Evolutionary conservation across 768 basidiomycete genomes (phyloP).

Genomic region (Bullera alba): DNA sequence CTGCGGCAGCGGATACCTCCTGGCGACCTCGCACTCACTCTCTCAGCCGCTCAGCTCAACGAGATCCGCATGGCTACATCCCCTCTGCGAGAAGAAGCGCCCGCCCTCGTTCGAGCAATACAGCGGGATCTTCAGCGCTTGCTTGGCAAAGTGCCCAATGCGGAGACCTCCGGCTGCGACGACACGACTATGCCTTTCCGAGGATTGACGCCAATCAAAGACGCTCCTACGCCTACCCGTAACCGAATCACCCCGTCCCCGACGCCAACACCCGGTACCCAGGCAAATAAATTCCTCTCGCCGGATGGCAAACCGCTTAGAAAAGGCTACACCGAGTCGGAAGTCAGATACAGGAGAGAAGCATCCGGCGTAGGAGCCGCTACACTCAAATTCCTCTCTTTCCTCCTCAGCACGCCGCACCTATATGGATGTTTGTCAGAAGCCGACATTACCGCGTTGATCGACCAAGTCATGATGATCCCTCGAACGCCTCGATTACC

Average conservation of each 20-base stretch:
- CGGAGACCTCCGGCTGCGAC: slow-evolving; percentile 5
- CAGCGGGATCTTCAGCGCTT: slow-evolving; percentile 35
- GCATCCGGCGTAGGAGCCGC: slow-evolving; percentile 37
- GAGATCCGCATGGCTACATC: slow-evolving; percentile 15
- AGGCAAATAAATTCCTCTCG: slow-evolving; percentile 4
- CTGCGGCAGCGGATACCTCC: slow-evolving; percentile 15
- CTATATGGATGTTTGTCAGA: slow-evolving; percentile 32
- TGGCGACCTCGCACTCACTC: neutral
- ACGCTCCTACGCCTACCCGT: slow-evolving; percentile 13
- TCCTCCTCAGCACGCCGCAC: slow-evolving; percentile 19
- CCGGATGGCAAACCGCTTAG: slow-evolving; percentile 12
- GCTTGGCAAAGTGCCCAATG: slow-evolving; percentile 25
- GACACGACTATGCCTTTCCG: slow-evolving; percentile 17
- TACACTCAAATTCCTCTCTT: slow-evolving; percentile 31
- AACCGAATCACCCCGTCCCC: slow-evolving; percentile 12
- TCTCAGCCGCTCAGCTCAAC: neutral
- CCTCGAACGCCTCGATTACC: slow-evolving; percentile 39
- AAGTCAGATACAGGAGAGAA: slow-evolving; percentile 41
- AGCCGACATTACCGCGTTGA: slow-evolving; percentile 30
- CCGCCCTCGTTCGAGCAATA: slow-evolving; percentile 35
- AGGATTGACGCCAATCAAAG: slow-evolving; percentile 15
- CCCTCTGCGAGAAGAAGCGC: slow-evolving; percentile 30
- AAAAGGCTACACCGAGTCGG: slow-evolving; percentile 40
- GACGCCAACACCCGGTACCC: slow-evolving; percentile 19
- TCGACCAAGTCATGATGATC: slow-evolving; percentile 33